phyloP scores from a whole-genome alignment of 2,329 filamentous ascomycete species.

The Emericellopsis atlantica region DNA sequence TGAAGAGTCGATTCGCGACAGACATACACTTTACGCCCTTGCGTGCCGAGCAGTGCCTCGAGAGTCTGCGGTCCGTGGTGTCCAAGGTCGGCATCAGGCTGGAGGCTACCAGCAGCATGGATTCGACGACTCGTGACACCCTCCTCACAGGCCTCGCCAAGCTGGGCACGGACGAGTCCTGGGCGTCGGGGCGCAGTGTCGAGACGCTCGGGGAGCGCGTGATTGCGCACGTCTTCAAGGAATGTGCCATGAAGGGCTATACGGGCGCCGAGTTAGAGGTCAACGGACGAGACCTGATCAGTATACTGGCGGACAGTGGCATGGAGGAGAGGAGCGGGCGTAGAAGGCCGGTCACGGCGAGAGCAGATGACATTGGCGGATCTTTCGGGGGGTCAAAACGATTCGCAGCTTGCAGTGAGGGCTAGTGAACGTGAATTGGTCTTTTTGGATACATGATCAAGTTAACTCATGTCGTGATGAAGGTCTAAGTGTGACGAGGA shows the following conservation, averaged over 20 bases:
- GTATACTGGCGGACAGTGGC: slow-evolving; percentile 13
- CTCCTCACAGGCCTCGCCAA: slow-evolving; percentile 21
- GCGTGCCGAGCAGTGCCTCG: slow-evolving; percentile 27
- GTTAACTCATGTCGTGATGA: no score
- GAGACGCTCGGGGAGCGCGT: slow-evolving; percentile 38
- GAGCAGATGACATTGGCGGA: no score
- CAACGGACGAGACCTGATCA: slow-evolving; percentile 14
- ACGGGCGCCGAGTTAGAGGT: slow-evolving; percentile 13
- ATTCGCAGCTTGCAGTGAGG: no score
- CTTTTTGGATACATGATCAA: no score
- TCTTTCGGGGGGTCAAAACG: no score
- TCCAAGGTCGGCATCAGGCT: slow-evolving; percentile 14
- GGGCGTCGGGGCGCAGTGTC: slow-evolving; percentile 53
- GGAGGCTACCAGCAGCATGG: slow-evolving; percentile 11
- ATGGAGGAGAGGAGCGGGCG: no score
- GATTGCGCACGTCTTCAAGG: slow-evolving; percentile 26
- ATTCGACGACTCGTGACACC: slow-evolving; percentile 11
- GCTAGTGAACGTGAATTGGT: no score
- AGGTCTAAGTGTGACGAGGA: no score
- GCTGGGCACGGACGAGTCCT: slow-evolving; percentile 32
- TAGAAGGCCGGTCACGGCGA: no score
- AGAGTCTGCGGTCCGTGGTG: slow-evolving; percentile 27
- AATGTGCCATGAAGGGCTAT: slow-evolving; percentile 17
- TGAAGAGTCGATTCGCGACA: slow-evolving; percentile 52
- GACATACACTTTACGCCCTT: slow-evolving; percentile 42